Percentiles rank a stretch among this genome's conserved stretches.
Conservation (phyloP, 148 eudicot genomes). For the Chenopodium album region DNA sequence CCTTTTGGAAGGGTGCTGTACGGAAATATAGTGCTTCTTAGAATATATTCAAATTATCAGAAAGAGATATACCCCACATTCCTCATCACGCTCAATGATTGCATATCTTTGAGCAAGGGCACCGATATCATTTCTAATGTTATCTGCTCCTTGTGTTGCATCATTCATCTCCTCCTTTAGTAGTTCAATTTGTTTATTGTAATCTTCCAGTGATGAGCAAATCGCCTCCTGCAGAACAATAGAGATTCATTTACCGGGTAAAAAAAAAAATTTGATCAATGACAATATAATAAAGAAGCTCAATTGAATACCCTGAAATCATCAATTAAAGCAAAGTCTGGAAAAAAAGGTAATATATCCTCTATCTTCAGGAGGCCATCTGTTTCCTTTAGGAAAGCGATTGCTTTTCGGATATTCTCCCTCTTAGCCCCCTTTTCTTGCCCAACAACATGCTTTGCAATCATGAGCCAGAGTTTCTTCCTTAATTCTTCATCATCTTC, state of each 20-base stretch:
- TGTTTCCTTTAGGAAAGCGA: conserved; percentile 96
- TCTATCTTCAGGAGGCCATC: conserved; percentile 95
- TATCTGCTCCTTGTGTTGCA: conserved; percentile 96
- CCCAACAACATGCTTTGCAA: conserved; percentile 91
- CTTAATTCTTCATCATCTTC: conserved; percentile 98
- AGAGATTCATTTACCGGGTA: conserved; percentile 8
- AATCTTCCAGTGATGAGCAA: conserved; percentile 94
- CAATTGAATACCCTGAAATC: conserved; percentile 70
- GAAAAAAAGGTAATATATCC: conserved; percentile 97
- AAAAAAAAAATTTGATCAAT: not conserved
- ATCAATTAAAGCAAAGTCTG: conserved; percentile 93
- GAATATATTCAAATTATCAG: not conserved
- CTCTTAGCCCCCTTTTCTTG: conserved; percentile 97
- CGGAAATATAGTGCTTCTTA: too few species aligned
- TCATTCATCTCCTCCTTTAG: conserved; percentile 97
- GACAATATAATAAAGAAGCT: not conserved
- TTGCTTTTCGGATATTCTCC: conserved; percentile 96
- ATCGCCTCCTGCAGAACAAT: conserved; percentile 77
- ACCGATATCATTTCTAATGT: conserved; percentile 90
- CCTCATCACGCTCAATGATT: conserved; percentile 86
- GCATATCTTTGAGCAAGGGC: conserved; percentile 99
- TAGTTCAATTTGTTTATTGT: conserved; percentile 91
- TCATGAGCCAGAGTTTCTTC: conserved; percentile 97
- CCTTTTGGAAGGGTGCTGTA: too few species aligned
- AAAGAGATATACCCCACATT: conserved; percentile 78